Evolutionary conservation across 2,329 filamentous ascomycete genomes (phyloP).

Genomic region (Calonectria naviculata): DNA sequence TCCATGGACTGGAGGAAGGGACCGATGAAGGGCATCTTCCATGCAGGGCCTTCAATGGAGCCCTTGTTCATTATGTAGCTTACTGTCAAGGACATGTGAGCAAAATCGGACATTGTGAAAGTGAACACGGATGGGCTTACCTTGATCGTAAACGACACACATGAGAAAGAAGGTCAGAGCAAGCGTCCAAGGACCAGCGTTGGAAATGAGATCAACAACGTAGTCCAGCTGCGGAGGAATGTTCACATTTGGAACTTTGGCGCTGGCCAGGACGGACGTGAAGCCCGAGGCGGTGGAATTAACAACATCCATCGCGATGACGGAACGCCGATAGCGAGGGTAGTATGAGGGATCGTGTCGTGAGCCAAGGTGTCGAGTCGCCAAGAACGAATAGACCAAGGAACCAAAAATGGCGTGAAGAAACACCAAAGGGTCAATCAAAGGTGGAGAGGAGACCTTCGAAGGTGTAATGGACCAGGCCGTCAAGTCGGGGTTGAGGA

Average conservation of each 20-base stretch:
- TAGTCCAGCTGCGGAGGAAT: slow-evolving; percentile 67
- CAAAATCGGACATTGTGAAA: not conserved
- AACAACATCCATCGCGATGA: slow-evolving; percentile 61
- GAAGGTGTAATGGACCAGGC: not conserved
- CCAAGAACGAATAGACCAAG: not conserved
- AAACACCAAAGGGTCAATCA: slow-evolving; percentile 9
- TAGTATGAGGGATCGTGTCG: slow-evolving; percentile 5
- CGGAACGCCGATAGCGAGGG: slow-evolving; percentile 9
- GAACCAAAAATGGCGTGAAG: not conserved
- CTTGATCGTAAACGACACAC: slow-evolving; percentile 87
- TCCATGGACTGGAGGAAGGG: slow-evolving; percentile 93
- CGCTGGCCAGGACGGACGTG: slow-evolving; percentile 74
- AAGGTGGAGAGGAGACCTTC: slow-evolving; percentile 8
- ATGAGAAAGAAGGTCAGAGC: slow-evolving; percentile 76
- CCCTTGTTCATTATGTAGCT: slow-evolving; percentile 82
- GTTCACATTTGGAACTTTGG: slow-evolving; percentile 60
- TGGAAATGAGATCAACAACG: slow-evolving; percentile 66
- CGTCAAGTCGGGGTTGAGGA: slow-evolving; percentile 12
- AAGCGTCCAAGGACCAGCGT: slow-evolving; percentile 70
- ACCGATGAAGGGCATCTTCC: slow-evolving; percentile 90
- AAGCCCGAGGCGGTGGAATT: slow-evolving; percentile 76
- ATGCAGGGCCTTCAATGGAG: slow-evolving; percentile 77
- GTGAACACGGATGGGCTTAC: slow-evolving; percentile 63
- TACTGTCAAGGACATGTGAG: slow-evolving; percentile 60
- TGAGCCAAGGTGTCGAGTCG: not conserved